Base-by-base conservation (phyloP, 768 basidiomycete genomes). In the Suillus weaverae region DNA sequence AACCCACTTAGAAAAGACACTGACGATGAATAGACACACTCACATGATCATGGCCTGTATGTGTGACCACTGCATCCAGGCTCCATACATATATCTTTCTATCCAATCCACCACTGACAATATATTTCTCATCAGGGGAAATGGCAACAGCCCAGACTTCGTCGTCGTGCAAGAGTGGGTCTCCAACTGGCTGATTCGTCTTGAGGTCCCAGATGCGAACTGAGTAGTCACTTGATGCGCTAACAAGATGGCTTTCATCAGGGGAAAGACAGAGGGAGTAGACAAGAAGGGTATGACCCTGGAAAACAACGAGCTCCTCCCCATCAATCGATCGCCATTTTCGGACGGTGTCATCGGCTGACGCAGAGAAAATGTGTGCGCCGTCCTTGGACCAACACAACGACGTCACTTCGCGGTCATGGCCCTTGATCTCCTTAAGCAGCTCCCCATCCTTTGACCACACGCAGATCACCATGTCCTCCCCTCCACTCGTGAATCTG, bases 51-150 rank as follows among this genome's bases (percentile, higher is more conserved):
- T 30, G 3, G 2, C 22, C 6, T 1, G 14, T 0, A 6, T 30
- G 26, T 16, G 26, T 16, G 6, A 61, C 22, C 8, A 9, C 44
- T 32, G 30, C 60, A 75, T 87, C 86, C 10, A 81, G 85, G 68
- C 94, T 87, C 95, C 95, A 97, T 0, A 94, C 83, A 4, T 90
- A 87, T 1, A 97, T 76, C 41, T 83, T 80, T 65, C 86, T 82
- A 73, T 97, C 95, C 70, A 84, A 84, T 0, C 95, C 94, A 14
- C 86, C 94, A 69, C 90, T 94, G 3, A 88, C 91, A 5, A 97
- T 81, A 62, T 87, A 86, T 70, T 83, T 88, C 13, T 90, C 94
- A 77, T 97, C 94, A 3, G 83, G 81, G 69, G 91, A 94, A 44
- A 95, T 71, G 3, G 94, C 91, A 3, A 97, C 81, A 7, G 85